Conservation (phyloP, 345 rosid species). For the Bretschneidera sinensis region DNA sequence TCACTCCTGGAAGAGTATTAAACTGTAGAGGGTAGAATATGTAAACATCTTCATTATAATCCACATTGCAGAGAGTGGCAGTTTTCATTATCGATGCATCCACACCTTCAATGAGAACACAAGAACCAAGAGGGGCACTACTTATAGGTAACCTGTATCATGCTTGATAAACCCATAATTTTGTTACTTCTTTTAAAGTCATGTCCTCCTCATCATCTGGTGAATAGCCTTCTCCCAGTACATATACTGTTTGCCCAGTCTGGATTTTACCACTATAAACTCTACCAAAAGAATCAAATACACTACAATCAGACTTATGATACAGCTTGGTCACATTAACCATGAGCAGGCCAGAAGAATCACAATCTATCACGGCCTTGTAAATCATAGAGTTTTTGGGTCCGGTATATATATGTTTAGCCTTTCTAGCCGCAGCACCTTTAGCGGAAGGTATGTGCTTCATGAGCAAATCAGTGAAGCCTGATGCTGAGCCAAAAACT, state of each 20-base stretch:
- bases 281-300: constrained; percentile 75
- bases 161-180: constrained; percentile 72
- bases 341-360: constrained; percentile 65
- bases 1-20: constrained; percentile 71
- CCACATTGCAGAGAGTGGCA: constrained; percentile 59
- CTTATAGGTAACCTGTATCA: constrained; percentile 65
- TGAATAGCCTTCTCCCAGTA: constrained; percentile 75
- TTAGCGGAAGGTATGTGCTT: constrained; percentile 72
- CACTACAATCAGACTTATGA: constrained; percentile 80
- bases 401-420: constrained; percentile 60
- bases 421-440: constrained; percentile 56
- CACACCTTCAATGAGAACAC: constrained; percentile 79
- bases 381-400: constrained; percentile 49
- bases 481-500: constrained; percentile 68
- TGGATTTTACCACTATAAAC: constrained; percentile 64
- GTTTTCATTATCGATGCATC: constrained; percentile 79
- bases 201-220: constrained; percentile 80
- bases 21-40: constrained; percentile 67
- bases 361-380: constrained; percentile 59
- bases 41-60: constrained; percentile 57
- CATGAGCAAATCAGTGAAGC: constrained; percentile 77
- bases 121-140: constrained; percentile 77
- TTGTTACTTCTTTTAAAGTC: constrained; percentile 74
- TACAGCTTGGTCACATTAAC: constrained; percentile 72
- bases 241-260: constrained; percentile 67